Percentiles rank a stretch among this genome's conserved stretches.
phyloP scores from a whole-genome alignment of 202 grass and related monocot genomes.

The Panicum hallii region DNA sequence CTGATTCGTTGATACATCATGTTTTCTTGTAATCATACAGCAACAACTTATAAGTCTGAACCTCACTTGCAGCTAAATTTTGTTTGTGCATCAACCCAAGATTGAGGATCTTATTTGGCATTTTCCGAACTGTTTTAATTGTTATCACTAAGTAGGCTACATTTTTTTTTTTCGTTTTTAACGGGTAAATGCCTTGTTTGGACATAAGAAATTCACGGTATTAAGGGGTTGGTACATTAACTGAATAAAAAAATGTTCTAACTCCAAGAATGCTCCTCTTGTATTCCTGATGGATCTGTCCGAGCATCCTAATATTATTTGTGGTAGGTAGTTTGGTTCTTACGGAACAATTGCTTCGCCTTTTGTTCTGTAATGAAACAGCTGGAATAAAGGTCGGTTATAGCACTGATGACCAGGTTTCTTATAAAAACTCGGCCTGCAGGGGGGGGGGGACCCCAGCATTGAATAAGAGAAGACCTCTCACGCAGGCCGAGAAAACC shows the following conservation, averaged over 20 bases:
- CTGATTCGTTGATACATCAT: constrained; percentile 29
- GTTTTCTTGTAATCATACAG: constrained; percentile 16
- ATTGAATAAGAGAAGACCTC: too few relatives aligned
- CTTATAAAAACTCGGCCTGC: too few relatives aligned
- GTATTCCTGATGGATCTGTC: not conserved
- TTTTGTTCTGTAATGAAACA: constrained; percentile 8
- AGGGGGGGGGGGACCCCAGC: too few relatives aligned
- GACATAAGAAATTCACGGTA: not conserved
- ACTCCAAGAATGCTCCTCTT: not conserved
- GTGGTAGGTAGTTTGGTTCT: not conserved
- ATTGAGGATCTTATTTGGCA: not conserved
- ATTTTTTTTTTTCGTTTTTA: not conserved
- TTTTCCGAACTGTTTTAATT: not conserved
- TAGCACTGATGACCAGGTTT: not conserved
- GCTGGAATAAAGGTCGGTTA: not conserved
- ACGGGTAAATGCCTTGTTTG: not conserved
- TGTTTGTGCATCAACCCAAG: constrained; percentile 19
- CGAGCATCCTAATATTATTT: not conserved
- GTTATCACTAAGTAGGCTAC: not conserved
- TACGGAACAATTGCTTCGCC: not conserved
- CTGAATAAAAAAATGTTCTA: not conserved
- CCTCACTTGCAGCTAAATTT: not conserved
- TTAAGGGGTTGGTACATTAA: not conserved
- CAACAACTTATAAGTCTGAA: constrained; percentile 1
- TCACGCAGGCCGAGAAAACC: too few relatives aligned